phyloP scores from a whole-genome alignment of 2,329 filamentous ascomycete genomes.

The Parafenestella ontariensis region DNA sequence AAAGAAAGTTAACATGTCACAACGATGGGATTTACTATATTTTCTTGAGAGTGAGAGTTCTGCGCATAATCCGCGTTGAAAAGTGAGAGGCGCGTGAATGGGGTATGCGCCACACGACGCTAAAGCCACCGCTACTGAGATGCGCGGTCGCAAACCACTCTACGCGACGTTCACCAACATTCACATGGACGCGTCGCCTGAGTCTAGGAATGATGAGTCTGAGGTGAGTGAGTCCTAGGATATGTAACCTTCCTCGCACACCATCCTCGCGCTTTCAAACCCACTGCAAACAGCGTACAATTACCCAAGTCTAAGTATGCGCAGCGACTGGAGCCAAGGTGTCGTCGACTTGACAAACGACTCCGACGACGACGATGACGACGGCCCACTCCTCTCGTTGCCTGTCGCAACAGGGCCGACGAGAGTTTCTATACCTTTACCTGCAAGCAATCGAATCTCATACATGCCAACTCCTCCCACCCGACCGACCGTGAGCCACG shows the following conservation, averaged over 20 bases:
- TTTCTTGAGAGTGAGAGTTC: too few relatives aligned
- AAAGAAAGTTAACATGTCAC: too few relatives aligned
- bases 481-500: neutral
- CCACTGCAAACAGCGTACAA: neutral
- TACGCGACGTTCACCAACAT: constrained; percentile 25
- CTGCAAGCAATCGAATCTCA: neutral
- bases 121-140: constrained; percentile 5
- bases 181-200: constrained; percentile 29
- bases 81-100: too few relatives aligned
- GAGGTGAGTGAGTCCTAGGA: constrained; percentile 22
- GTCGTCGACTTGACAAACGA: constrained; percentile 35
- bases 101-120: neutral
- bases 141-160: constrained; percentile 22
- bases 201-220: constrained; percentile 16
- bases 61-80: too few relatives aligned
- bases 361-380: constrained; percentile 17
- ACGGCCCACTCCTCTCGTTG: neutral
- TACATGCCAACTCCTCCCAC: neutral
- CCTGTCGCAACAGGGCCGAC: neutral
- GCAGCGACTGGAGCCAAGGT: constrained; percentile 20
- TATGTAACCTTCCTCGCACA: neutral
- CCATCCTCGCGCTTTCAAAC: neutral
- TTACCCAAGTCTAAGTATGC: constrained; percentile 17
- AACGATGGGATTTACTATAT: too few relatives aligned
- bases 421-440: constrained; percentile 2